Evolutionary conservation across 331 rosid species (phyloP).

Genomic region (Cucumis variabilis): DNA sequence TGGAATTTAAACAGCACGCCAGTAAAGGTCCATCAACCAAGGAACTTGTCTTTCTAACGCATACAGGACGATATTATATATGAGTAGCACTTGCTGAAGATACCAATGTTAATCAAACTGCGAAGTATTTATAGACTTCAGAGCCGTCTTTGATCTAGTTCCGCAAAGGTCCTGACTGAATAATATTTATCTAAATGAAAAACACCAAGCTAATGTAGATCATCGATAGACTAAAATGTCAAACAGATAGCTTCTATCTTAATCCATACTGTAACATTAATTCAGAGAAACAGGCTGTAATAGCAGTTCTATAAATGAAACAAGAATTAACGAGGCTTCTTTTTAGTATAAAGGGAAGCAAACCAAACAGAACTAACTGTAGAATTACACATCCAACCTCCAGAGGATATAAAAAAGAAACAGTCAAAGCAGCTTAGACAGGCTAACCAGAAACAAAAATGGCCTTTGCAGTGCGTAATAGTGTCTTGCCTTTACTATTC

Average conservation of each 20-base stretch:
- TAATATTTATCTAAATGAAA: not conserved
- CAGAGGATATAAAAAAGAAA: not conserved
- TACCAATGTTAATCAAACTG: not conserved
- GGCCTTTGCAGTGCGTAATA: not conserved
- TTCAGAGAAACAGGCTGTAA: constrained; percentile 9
- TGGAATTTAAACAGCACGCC: not conserved
- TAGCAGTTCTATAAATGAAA: not conserved
- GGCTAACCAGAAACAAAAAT: not conserved
- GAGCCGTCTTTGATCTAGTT: constrained; percentile 5
- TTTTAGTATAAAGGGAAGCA: not conserved
- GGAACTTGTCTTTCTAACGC: not conserved
- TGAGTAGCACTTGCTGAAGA: not conserved
- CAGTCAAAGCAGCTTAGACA: not conserved
- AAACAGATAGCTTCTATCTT: not conserved
- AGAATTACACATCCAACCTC: not conserved
- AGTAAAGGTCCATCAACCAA: not conserved
- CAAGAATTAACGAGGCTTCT: not conserved
- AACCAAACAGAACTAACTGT: not conserved
- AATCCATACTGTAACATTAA: not conserved
- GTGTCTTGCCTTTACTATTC: not conserved
- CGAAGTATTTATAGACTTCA: not conserved
- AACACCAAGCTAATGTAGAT: not conserved
- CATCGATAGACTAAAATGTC: not conserved
- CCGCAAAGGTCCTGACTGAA: not conserved
- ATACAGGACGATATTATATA: not conserved